Evolutionary conservation across 73 alveolate genomes (phyloP), one percentile per base, ranked within the genome.

Genomic region (Paramecium biaurelia): DNA sequence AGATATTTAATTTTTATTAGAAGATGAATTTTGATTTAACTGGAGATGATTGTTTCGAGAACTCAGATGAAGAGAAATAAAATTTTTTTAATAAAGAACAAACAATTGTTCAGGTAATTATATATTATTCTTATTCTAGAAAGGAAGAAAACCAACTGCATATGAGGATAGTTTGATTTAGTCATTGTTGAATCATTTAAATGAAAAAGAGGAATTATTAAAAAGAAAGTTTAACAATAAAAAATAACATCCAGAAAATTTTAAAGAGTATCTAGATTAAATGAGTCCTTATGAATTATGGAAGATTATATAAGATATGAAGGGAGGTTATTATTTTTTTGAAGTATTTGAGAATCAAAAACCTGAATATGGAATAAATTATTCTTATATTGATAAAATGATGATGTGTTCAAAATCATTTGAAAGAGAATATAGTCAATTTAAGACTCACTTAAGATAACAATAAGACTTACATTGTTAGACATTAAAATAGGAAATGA

Each of bases 351-450:
- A 79, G 56, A 79, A 79, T 21, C 32, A 79, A 45, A 79, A 45
- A 41, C 37, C 47, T 11, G 70, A 41, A 21, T 37, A 41, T 41
- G 90, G 90, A 26, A 79, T 79, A 20, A 47, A 79, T 12, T 79
- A 79, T 24, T 24, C 45, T 43, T 32, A 34, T 11, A 47, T 79
- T 43, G 56, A 79, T 45, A 79, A 79, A 79, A 79, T 79, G 90
- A 43, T 79, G 90, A 79, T 79, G 90, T 43, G 90, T 18, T 79
- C 90, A 9, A 79, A 79, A 79, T 58, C 90, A 15, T 79, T 38
- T 47, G 90, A 79, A 79, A 79, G 90, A 45, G 90, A 79, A 45
- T 79, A 43, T 45, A 23, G 1, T 9, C 7, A 21, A 21, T 79
- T 24, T 7, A 79, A 79, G 43, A 79, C 45, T 38, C 56, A 23